phyloP scores from a whole-genome alignment of 305 asterid species.

The Plantago coronopus region DNA sequence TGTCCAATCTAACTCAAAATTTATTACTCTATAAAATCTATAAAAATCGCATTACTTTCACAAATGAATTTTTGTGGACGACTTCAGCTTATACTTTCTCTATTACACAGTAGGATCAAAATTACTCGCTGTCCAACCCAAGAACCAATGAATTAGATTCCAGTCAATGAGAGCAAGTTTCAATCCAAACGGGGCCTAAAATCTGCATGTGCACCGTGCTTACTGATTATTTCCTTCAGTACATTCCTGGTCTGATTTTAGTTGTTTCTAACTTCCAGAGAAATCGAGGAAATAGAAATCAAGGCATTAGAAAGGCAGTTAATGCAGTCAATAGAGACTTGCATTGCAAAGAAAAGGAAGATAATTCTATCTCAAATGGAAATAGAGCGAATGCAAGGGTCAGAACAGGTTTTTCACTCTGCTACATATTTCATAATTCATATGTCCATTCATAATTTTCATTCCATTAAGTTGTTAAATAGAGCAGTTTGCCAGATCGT shows the following conservation, averaged over 20 bases:
- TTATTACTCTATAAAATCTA: no score
- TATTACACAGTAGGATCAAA: no score
- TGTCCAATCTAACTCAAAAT: no score
- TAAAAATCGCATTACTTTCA: no score
- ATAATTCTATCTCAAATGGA: constrained; percentile 79
- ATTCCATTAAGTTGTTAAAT: constrained; percentile 1
- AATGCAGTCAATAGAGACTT: constrained; percentile 92
- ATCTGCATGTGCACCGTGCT: neutral
- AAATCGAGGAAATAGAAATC: constrained; percentile 91
- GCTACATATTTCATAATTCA: constrained; percentile 10
- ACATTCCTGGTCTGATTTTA: constrained; percentile 24
- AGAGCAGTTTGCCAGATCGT: no score
- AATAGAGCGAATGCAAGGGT: constrained; percentile 81
- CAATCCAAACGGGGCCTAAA: neutral
- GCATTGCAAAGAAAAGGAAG: constrained; percentile 88
- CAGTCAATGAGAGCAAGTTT: no score
- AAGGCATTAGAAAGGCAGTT: constrained; percentile 90
- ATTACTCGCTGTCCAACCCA: no score
- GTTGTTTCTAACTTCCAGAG: constrained; percentile 42
- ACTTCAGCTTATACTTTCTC: no score
- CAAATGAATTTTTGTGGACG: no score
- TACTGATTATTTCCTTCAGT: neutral
- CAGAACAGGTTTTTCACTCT: constrained; percentile 68
- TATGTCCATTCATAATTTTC: constrained; percentile 13
- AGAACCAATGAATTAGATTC: no score